Percentiles rank a stretch among this genome's conserved stretches.
phyloP scores from a whole-genome alignment of 1,139 yeast species.

The Candida dubliniensis region DNA sequence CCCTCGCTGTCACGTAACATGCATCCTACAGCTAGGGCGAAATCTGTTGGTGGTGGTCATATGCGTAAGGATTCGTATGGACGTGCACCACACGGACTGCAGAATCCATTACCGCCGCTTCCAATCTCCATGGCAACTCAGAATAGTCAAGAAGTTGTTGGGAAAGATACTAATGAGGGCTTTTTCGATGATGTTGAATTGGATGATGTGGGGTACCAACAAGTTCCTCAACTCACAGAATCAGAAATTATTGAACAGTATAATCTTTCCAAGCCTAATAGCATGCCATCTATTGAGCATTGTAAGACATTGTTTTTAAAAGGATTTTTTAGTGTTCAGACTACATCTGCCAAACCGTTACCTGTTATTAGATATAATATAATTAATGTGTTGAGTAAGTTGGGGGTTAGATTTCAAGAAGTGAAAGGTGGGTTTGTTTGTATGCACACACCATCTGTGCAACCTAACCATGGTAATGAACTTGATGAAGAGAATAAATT shows the following conservation, averaged over 20 bases:
- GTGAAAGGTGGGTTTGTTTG: conserved; percentile 95
- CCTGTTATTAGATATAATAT: conserved; percentile 87
- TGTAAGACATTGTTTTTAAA: conserved; percentile 90
- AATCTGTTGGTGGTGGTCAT: conserved; percentile 83
- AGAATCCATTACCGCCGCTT: conserved; percentile 44
- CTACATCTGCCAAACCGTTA: conserved; percentile 90
- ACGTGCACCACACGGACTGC: conserved; percentile 21
- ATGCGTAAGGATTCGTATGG: conserved; percentile 60
- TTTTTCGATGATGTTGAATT: conserved; percentile 68
- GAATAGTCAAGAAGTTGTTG: conserved; percentile 43
- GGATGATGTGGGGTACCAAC: conserved; percentile 39
- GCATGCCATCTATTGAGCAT: conserved; percentile 92
- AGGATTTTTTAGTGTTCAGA: conserved; percentile 93
- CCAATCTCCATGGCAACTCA: conserved; percentile 48
- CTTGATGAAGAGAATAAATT: conserved; percentile 35
- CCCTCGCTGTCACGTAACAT: conserved; percentile 21
- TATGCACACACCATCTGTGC: conserved; percentile 60
- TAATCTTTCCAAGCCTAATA: conserved; percentile 66
- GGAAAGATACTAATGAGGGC: conserved; percentile 35
- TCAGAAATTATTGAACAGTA: conserved; percentile 67
- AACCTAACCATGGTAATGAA: conserved; percentile 15
- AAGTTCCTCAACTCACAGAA: conserved; percentile 52
- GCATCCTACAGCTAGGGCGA: conserved; percentile 89
- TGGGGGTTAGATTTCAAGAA: conserved; percentile 83
- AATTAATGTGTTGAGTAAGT: conserved; percentile 70